Percentiles rank a stretch among this genome's conserved stretches.
phyloP scores from a whole-genome alignment of 1,284 basidiomycete genomes.

The Veloboletus limbatus region DNA sequence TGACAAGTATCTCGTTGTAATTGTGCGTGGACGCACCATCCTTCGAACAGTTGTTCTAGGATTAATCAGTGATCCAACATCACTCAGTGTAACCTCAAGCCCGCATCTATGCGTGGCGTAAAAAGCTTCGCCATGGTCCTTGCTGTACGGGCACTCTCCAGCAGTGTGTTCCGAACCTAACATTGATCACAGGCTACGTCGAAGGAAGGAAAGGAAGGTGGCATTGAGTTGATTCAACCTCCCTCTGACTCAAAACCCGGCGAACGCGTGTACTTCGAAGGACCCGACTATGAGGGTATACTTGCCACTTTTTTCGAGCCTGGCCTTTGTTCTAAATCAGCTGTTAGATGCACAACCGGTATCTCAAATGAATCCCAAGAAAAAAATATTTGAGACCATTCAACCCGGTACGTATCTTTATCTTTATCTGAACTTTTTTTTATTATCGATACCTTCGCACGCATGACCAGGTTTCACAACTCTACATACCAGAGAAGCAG shows the following conservation, averaged over 20 bases:
- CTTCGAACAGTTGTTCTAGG: not conserved
- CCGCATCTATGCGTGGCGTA: conserved; percentile 92
- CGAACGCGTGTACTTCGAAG: conserved; percentile 92
- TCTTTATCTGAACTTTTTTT: conserved; percentile 2
- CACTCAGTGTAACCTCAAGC: conserved; percentile 86
- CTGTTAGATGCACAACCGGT: conserved; percentile 65
- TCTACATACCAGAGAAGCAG: conserved; percentile 81
- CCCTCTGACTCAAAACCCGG: conserved; percentile 86
- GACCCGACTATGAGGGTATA: conserved; percentile 73
- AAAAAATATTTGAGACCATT: conserved; percentile 95
- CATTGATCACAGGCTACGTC: conserved; percentile 65
- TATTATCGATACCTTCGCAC: conserved; percentile 2
- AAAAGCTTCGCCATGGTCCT: conserved; percentile 98
- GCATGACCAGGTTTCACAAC: conserved; percentile 72
- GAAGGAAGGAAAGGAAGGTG: conserved; percentile 84
- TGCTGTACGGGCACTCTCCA: conserved; percentile 52
- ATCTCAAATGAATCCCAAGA: conserved; percentile 90
- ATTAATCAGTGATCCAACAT: conserved; percentile 3
- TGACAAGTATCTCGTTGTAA: conserved; percentile 80
- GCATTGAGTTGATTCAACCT: conserved; percentile 89
- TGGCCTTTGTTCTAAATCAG: not conserved
- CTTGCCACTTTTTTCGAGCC: not conserved
- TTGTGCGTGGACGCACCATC: conserved; percentile 50
- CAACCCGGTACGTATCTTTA: conserved; percentile 63
- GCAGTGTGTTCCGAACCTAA: conserved; percentile 1